Evolutionary conservation across 495 filamentous ascomycete species (phyloP), one percentile per base, ranked within the genome.

Genomic region (Penicillium robsamsonii): DNA sequence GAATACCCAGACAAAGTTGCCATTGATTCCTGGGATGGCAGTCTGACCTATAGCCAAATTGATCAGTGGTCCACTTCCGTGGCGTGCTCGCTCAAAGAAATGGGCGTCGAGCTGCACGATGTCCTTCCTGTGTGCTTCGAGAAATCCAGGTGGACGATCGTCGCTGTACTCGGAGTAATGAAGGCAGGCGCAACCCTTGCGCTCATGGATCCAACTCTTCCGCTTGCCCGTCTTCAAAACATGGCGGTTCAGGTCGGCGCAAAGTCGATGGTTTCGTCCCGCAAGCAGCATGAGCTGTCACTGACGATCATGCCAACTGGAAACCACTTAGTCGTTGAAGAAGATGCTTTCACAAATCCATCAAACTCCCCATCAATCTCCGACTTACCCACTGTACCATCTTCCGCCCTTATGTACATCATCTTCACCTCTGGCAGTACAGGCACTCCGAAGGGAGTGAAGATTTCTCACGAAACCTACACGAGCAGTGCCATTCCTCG

Each of bases 341-440:
- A 38, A 22, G 56, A 66, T 4, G 55, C 55, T 9, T 67, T 70
- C 37, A 24, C 50, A 18, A 15, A 58, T 12, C 8, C 62, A 3
- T 46, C 59, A 0, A 27, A 27, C 0, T 49, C 60, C 0, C 48
- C 55, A 10, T 27, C 46, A 1, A 41, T 59, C 13, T 40, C 59
- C 2, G 27, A 51, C 3, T 37, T 74, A 15, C 59, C 68, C 1
- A 11, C 56, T 8, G 70, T 75, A 8, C 67, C 73, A 1, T 35
- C 68, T 13, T 63, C 60, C 9, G 54, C 72, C 7, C 57, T 71
- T 5, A 70, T 73, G 63, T 79, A 73, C 55, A 60, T 75, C 15
- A 75, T 82, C 20, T 83, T 80, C 58, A 83, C 80, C 6, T 80
- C 76, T 20, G 80, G 80, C 7, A 77, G 72, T n/a, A 83, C 79